These are phyloP conservation scores for Agroathelia rolfsii DNA, from an alignment of 1,284 basidiomycete species.

Conservation along the genomic window DNA sequence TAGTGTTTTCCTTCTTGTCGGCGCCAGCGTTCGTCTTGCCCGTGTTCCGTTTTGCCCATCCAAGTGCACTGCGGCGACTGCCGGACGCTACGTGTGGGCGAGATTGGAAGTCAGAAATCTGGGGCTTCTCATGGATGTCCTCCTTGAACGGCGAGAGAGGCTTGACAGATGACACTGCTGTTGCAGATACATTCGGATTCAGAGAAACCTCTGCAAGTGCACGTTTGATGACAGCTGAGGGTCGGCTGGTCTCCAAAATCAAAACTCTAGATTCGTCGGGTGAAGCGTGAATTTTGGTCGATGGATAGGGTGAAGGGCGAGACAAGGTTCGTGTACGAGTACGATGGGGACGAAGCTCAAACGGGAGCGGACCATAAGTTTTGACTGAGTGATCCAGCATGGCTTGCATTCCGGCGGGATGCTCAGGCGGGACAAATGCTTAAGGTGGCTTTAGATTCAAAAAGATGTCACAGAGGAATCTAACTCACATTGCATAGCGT, in stretches of 20 bases:
- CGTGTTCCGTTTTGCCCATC: slow-evolving; percentile 50
- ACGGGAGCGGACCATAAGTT: slow-evolving; percentile 58
- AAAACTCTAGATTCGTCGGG: slow-evolving; percentile 27
- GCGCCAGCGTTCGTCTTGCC: slow-evolving; percentile 31
- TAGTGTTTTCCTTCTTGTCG: slow-evolving; percentile 51
- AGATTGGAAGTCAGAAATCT: slow-evolving; percentile 28
- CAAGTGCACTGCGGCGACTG: slow-evolving; percentile 44
- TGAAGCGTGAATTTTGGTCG: slow-evolving; percentile 32
- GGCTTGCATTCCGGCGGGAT: slow-evolving; percentile 58
- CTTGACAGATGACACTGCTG: no score
- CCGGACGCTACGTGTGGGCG: slow-evolving; percentile 46
- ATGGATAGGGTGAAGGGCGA: slow-evolving; percentile 63
- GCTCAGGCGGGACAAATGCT: slow-evolving; percentile 65
- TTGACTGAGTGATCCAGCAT: slow-evolving; percentile 64
- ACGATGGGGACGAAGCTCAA: slow-evolving; percentile 50
- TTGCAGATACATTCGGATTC: no score
- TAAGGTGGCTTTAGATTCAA: slow-evolving; percentile 9
- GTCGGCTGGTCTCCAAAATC: slow-evolving; percentile 10
- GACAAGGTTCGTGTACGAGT: slow-evolving; percentile 58
- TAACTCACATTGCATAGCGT: slow-evolving; percentile 59
- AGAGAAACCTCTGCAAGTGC: no score
- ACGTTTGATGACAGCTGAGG: no score
- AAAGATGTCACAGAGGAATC: slow-evolving; percentile 1
- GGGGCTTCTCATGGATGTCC: no score
- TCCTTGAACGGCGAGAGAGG: no score